Base-by-base conservation (phyloP, 1,284 basidiomycete species). In the Veloboletus limbatus region DNA sequence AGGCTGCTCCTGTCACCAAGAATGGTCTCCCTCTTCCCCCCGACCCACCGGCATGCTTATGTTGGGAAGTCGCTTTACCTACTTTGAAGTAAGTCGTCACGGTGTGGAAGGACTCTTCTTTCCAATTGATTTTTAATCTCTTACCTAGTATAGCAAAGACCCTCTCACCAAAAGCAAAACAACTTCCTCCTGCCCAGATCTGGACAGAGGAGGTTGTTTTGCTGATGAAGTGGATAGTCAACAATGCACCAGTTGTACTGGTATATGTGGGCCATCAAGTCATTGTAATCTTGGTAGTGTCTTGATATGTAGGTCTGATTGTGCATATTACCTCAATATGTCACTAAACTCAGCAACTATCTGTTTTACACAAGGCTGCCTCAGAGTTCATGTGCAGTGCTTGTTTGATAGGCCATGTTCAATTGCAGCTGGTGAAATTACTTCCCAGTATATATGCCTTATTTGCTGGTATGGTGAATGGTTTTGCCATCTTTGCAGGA, bases 361-460 rank as follows among this genome's bases (percentile, higher is more conserved):
- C 10, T 26, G 7, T 26, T 9, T n/a, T 20, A 16, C 8, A 30
- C 13, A 35, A 58, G 56, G 47, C 51, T 5, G 57, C 49, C 8
- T 41, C 57, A 11, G 62, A 64, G 7, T 59, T 69, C 17, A 59
- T 69, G 51, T 2, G 56, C 54, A 2, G 49, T 49, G 20, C 55
- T 63, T 2, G 53, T 58, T n/a, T 0, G 68, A 68, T 50, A 54
- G 68, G 13, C 68, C 68, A 8, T 46, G 49, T 8, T 50, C 45
- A 5, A 56, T 67, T 17, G 57, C 60, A 4, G 65, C 57, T 1
- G 55, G 54, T 8, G 58, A 62, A 35, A 54, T 62, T n/a, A 40
- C 64, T 10, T 62, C 57, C 9, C 54, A 53, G 6, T 56, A 53
- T 3, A 59, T 60, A 55, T 47, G 64, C 21, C 49, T 60, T 66